Evolutionary conservation across 352 stramenopile species (phyloP), one percentile per base, ranked within the genome.

Genomic region (Globisporangium sylvaticum): DNA sequence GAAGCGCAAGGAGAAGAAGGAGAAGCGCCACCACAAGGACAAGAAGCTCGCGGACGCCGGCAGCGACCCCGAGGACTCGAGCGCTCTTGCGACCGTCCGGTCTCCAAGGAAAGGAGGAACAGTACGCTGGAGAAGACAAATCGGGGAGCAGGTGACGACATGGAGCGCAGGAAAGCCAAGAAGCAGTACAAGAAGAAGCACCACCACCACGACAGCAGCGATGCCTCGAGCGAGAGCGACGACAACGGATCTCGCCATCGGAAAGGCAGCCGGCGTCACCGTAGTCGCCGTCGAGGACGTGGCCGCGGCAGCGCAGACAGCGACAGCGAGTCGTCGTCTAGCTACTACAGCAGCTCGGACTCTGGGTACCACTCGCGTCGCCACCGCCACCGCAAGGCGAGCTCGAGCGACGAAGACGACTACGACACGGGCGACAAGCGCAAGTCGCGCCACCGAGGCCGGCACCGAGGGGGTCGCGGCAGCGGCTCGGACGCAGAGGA

Each of bases 151-250:
- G 55, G 68, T 63, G 39, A 57, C n/a, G 20, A 57, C 37, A 65
- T 73, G 7, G 58, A 79, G 34, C 66, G 50, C 56, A 22, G 64
- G 59, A 67, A 71, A 42, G 44, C 58, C 57, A 83, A 74, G 44
- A 90, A 83, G 54, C 72, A 66, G 42, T 66, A 72, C 63, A 87
- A 87, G 65, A 88, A 90, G 56, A 79, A 85, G 60, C 79, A 68
- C 10, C 73, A 71, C 10, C 73, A 71, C 57, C 73, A 71, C 15
- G 68, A 73, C 54, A 84, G 70, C 65, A 86, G 76, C 64, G 72
- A 73, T 1, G 55, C 55, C 9, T 85, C 79, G 7, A 84, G 77
- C 66, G 76, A 75, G n/a, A 87, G 73, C 31, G 71, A 85, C 4
- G 67, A 63, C 42, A 60, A 39, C 20, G 72, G 65, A 39, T 52